A percentile compares a stretch with the other conserved stretches of the same genome.
These are phyloP conservation scores for Xerocomus brunneocitrinus DNA, from an alignment of 768 basidiomycete genomes.

Conservation along the genomic window DNA sequence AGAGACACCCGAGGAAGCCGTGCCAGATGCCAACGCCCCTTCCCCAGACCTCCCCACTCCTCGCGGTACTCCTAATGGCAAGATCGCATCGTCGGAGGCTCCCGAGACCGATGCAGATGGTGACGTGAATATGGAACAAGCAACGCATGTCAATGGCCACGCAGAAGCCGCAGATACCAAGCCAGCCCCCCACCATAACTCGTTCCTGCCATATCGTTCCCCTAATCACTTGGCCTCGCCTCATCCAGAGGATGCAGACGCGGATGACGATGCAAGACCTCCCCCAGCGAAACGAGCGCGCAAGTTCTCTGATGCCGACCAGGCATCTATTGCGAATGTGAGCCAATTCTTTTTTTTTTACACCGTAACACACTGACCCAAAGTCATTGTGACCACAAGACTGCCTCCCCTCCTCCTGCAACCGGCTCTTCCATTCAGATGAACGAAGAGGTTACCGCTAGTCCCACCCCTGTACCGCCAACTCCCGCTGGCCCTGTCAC, in stretches of 20 bases:
- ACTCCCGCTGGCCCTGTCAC: constrained; percentile 29
- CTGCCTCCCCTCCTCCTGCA: constrained; percentile 68
- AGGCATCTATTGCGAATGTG: constrained; percentile 70
- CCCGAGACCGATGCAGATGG: constrained; percentile 24
- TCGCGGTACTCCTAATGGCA: constrained; percentile 16
- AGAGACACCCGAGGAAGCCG: constrained; percentile 22
- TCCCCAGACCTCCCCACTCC: constrained; percentile 9
- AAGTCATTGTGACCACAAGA: constrained; percentile 40
- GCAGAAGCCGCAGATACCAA: constrained; percentile 5
- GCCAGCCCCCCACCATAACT: constrained; percentile 24
- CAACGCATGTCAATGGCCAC: constrained; percentile 24
- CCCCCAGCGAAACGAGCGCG: constrained; percentile 83
- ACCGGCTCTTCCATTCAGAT: constrained; percentile 39
- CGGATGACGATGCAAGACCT: constrained; percentile 52
- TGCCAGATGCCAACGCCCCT: constrained; percentile 12
- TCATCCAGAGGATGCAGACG: constrained; percentile 20
- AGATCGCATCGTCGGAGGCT: constrained; percentile 31
- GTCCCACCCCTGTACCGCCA: constrained; percentile 11
- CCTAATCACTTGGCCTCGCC: constrained; percentile 30
- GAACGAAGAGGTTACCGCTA: constrained; percentile 22
- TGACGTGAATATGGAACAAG: constrained; percentile 30
- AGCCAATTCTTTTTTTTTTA: constrained; percentile 43
- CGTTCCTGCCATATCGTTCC: constrained; percentile 33
- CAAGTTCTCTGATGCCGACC: constrained; percentile 71
- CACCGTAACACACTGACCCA: constrained; percentile 49